Evolutionary conservation across 257 asterid genomes (phyloP), one percentile per base, ranked within the genome.

Genomic region (Nicotiana tomentosiformis): DNA sequence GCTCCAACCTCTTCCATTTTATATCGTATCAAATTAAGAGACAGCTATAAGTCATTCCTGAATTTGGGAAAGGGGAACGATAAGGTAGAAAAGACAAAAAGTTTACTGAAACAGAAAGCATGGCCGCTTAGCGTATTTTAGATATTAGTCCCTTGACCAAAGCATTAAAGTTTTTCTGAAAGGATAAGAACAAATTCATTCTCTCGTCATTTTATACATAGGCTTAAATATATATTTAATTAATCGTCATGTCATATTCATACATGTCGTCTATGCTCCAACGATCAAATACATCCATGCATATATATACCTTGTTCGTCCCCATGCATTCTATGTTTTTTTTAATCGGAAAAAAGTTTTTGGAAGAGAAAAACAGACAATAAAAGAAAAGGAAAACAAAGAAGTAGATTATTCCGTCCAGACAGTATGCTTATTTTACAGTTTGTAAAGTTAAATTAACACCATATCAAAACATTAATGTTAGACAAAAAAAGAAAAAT

Each of bases 181-280:
- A 84, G 84, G 92, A 89, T 87, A 86, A 84, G 86, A 89, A 87
- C 92, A 87, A 84, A 85, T 82, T 83, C 70, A 26, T 66, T 70
- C 32, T 14, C 37, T 74, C 6, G 39, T 74, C 80, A 7, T 74
- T 74, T 49, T 74, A 26, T 15, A 4, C 43, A 43, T 43, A 43
- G 51, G 12, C 5, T 74, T 26, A 2, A 74, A 23, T 26, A 3
- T 23, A 74, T 46, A 46, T 9, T 35, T 66, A 66, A 6, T 5
- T 43, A 5, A 16, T 55, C 7, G 37, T 67, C 77, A 67, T 33
- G 32, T 68, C 56, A 37, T n/a, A 68, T 53, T 53, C 18, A 53
- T 53, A 0, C 58, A 53, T 53, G 58, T 53, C 17, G 58, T 53
- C 58, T 4, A 53, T 14, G 58, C 58, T 39, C 49, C 49, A 39